Evolutionary conservation across 1,284 basidiomycete genomes (phyloP).

Genomic region (Papiliotrema terrestris): DNA sequence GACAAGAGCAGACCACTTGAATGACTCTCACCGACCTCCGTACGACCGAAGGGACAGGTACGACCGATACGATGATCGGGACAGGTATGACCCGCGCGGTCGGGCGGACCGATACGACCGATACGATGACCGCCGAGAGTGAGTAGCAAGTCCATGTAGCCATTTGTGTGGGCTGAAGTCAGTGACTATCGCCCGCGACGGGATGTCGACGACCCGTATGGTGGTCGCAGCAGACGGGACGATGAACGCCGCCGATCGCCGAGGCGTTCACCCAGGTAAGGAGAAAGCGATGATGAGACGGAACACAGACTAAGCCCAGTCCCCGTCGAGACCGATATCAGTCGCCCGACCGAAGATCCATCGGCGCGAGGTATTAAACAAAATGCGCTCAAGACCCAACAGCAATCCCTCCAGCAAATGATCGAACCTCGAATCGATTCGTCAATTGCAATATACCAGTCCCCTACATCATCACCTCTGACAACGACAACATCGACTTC

Average conservation of each 20-base stretch:
- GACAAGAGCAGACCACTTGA: background rate
- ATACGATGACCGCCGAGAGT: constrained; percentile 28
- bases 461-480: too few species aligned
- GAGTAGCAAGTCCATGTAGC: background rate
- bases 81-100: background rate
- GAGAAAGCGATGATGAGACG: background rate
- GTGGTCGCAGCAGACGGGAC: constrained; percentile 31
- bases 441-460: too few species aligned
- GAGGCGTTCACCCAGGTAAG: constrained; percentile 10
- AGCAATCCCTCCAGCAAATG: too few species aligned
- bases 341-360: constrained; percentile 8
- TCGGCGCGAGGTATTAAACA: background rate
- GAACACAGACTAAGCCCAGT: constrained; percentile 4
- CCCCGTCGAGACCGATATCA: constrained; percentile 18
- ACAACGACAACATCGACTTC: too few species aligned
- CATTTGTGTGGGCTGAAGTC: background rate
- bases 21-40: constrained; percentile 9
- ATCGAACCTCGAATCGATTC: too few species aligned
- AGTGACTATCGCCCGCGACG: constrained; percentile 13
- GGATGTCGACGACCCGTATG: constrained; percentile 36
- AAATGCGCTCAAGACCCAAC: background rate
- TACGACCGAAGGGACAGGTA: constrained; percentile 19
- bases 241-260: constrained; percentile 28
- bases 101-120: constrained; percentile 12
- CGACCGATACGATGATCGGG: constrained; percentile 14